Evolutionary conservation across 108 stramenopile species (phyloP).

Genomic region (Cyclotella cryptica): DNA sequence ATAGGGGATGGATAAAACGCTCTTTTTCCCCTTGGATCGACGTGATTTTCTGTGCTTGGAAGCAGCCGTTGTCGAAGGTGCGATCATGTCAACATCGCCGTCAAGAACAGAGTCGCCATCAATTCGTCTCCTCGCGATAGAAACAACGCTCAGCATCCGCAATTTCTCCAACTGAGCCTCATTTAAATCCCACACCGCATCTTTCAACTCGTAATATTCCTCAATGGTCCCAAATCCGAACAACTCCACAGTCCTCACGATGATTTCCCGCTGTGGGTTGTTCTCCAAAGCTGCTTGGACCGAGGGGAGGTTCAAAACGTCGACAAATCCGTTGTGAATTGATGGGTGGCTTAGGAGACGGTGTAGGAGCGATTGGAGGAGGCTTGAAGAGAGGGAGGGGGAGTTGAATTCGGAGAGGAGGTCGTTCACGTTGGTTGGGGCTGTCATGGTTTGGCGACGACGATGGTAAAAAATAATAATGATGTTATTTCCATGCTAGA

Average conservation of each 20-base stretch:
- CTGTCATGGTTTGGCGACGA: slow-evolving; percentile 17
- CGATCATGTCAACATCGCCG: slow-evolving; percentile 6
- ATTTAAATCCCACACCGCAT: slow-evolving; percentile 44
- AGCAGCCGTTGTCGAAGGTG: not conserved
- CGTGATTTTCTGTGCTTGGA: not conserved
- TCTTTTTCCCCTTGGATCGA: not conserved
- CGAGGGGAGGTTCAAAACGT: slow-evolving; percentile 33
- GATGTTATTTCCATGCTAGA: too few relatives aligned
- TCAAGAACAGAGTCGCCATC: not conserved
- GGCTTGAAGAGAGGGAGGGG: slow-evolving; percentile 22
- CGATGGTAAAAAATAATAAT: too few relatives aligned
- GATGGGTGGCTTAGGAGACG: slow-evolving; percentile 39
- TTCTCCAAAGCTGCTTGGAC: slow-evolving; percentile 21
- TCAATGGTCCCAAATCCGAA: slow-evolving; percentile 40
- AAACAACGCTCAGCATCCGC: slow-evolving; percentile 51
- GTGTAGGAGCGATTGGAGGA: slow-evolving; percentile 34
- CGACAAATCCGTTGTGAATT: slow-evolving; percentile 42
- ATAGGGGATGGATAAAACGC: slow-evolving; percentile 37
- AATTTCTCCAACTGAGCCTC: slow-evolving; percentile 47
- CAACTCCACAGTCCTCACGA: slow-evolving; percentile 32
- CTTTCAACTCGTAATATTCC: slow-evolving; percentile 29
- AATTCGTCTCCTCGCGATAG: slow-evolving; percentile 21
- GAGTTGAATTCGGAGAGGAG: slow-evolving; percentile 41
- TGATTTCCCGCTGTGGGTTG: slow-evolving; percentile 5
- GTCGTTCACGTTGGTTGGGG: slow-evolving; percentile 15